Percentiles rank a stretch among this genome's conserved stretches.
These are phyloP conservation scores for Hortiboletus flavorubellus DNA, from an alignment of 768 basidiomycete genomes.

Conservation along the genomic window DNA sequence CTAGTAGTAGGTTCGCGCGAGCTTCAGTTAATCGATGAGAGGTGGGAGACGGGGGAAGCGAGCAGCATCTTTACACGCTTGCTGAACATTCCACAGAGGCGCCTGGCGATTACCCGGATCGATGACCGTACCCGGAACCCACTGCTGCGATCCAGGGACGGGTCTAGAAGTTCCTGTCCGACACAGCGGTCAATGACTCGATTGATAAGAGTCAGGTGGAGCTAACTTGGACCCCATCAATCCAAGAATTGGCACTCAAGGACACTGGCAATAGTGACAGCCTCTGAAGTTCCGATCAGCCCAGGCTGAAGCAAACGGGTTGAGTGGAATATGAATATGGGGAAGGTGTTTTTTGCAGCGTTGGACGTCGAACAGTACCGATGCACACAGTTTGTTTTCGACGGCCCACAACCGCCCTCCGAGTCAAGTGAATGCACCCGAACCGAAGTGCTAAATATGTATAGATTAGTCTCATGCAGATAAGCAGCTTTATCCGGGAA, in stretches of 20 bases:
- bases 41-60: background rate
- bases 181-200: background rate
- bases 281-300: too few species aligned
- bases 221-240: background rate
- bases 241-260: background rate
- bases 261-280: background rate
- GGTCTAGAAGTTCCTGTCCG: too few species aligned
- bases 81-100: background rate
- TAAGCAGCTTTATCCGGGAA: too few species aligned
- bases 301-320: too few species aligned
- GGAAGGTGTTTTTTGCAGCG: too few species aligned
- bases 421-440: background rate
- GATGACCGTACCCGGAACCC: background rate
- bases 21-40: background rate
- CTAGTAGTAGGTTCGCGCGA: background rate
- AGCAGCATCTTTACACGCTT: background rate
- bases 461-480: background rate
- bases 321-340: background rate
- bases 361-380: too few species aligned
- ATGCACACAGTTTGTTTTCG: too few species aligned
- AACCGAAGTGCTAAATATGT: background rate
- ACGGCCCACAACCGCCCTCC: too few species aligned
- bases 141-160: background rate
- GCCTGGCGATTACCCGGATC: background rate
- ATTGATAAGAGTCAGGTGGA: background rate